Base-by-base conservation (phyloP, 2,329 filamentous ascomycete genomes). In the Neonectria neomacrospora region DNA sequence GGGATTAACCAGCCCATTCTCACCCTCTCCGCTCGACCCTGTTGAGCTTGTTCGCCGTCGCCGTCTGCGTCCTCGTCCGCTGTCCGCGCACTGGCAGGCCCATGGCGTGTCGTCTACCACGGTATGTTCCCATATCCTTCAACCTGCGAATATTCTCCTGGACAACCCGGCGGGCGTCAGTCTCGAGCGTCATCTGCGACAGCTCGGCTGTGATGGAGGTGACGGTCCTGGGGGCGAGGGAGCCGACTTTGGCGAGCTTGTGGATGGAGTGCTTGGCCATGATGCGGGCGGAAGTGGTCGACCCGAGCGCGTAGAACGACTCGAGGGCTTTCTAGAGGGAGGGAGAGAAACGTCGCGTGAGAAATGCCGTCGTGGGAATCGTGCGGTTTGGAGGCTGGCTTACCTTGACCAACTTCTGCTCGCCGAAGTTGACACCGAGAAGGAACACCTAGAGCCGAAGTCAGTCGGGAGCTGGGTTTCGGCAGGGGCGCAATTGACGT, bases 151-250 rank as follows among this genome's bases (percentile, higher is more conserved):
- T 97, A 75, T 98, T 96, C 53, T 97, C 93, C 73, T 90, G 86
- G 39, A 97, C 81, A 63, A 92, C 82, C 75, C 91, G 87, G 74
- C 89, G 85, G 67, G 96, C 85, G 74, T 98, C 94, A 78, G 91
- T 97, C 79, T 97, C 96, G 73, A 98, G 93, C 64, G 91, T 97
- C 93, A 99, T 94, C 58, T 89, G 90, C 16, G 93, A 92, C 42
- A 99, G 84, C 74, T 97, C 93, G 54, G 91, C 91, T 22, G 91
- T 96, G 64, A 99, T 84, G 56, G 91, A 90, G 55, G 93, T 90
- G 70, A 97, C 82, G 64, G 93, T 94, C 77, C 91, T 89, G 63
- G 90, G 88, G 47, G 88, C 85, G 20, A 99, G 81, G 8, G 88
- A 85, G 76, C 91, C 92, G 70, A 98, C 84, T 75, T 90, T 91